These are phyloP conservation scores for Zygosaccharomyces rouxii DNA, from an alignment of 805 yeast species.

Conservation along the genomic window DNA sequence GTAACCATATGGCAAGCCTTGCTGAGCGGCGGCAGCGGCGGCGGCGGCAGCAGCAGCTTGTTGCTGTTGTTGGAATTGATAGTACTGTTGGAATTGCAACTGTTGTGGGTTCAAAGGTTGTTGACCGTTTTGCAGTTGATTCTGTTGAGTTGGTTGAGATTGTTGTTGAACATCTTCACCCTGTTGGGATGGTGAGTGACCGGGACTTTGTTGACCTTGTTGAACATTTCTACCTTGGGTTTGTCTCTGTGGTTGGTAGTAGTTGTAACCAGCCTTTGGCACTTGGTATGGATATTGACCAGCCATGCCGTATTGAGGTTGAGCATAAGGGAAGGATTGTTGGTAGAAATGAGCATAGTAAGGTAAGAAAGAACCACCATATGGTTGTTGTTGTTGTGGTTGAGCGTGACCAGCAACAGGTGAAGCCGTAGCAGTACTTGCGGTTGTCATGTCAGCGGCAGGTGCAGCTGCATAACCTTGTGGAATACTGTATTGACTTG, in stretches of 20 bases:
- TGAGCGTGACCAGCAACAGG: conserved; percentile 27
- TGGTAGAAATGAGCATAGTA: conserved; percentile 35
- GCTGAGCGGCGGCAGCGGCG: conserved; percentile 29
- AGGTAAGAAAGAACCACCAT: conserved; percentile 36
- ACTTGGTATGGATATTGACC: conserved; percentile 33
- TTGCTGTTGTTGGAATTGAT: conserved; percentile 29
- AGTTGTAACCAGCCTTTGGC: conserved; percentile 30
- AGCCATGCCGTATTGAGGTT: conserved; percentile 35
- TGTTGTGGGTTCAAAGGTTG: conserved; percentile 30
- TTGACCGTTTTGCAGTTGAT: conserved; percentile 21
- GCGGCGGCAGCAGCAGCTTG: conserved; percentile 28
- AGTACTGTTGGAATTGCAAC: conserved; percentile 34
- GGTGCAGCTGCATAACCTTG: conserved; percentile 27
- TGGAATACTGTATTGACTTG: conserved; percentile 23
- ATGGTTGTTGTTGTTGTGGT: conserved; percentile 30
- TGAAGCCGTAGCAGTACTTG: conserved; percentile 24
- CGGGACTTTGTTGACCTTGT: conserved; percentile 17
- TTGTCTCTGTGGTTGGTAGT: conserved; percentile 27
- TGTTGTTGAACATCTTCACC: conserved; percentile 15
- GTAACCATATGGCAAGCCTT: conserved; percentile 32
- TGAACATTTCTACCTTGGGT: conserved; percentile 21
- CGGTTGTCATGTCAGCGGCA: conserved; percentile 21
- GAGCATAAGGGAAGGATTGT: conserved; percentile 36
- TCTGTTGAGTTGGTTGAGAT: conserved; percentile 13
- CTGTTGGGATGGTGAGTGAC: conserved; percentile 17